Percentiles rank a stretch among this genome's conserved stretches.
These are phyloP conservation scores for Dryas alaskensis DNA, from an alignment of 306 rosid species.

Conservation along the genomic window DNA sequence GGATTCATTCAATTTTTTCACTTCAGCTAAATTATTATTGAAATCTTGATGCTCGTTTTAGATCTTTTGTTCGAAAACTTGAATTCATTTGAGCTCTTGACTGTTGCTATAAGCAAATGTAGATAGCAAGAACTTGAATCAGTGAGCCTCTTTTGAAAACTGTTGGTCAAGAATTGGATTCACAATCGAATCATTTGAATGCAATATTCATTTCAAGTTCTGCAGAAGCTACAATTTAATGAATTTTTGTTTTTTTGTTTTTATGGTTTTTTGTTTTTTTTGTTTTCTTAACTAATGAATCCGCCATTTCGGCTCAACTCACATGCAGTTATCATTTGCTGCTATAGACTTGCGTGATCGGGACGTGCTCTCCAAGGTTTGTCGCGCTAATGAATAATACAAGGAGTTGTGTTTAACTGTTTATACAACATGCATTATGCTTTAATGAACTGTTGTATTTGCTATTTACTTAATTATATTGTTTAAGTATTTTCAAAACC, in stretches of 20 bases:
- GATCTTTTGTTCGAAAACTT: neutral
- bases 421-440: neutral
- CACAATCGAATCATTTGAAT: neutral
- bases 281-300: neutral
- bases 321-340: constrained; percentile 72
- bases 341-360: constrained; percentile 79
- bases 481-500: neutral
- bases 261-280: neutral
- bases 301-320: neutral
- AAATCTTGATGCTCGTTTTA: neutral
- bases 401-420: neutral
- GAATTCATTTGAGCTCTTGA: neutral
- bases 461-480: neutral
- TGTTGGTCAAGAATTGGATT: neutral
- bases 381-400: constrained; percentile 23
- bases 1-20: neutral
- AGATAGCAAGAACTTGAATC: neutral
- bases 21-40: neutral
- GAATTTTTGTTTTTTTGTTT: neutral
- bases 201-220: neutral
- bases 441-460: neutral
- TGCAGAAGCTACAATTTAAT: too few relatives aligned
- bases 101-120: constrained; percentile 5
- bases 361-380: constrained; percentile 87
- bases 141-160: neutral